Conservation (phyloP, 108 stramenopile species). For the Fragilariopsis cylindrus region DNA sequence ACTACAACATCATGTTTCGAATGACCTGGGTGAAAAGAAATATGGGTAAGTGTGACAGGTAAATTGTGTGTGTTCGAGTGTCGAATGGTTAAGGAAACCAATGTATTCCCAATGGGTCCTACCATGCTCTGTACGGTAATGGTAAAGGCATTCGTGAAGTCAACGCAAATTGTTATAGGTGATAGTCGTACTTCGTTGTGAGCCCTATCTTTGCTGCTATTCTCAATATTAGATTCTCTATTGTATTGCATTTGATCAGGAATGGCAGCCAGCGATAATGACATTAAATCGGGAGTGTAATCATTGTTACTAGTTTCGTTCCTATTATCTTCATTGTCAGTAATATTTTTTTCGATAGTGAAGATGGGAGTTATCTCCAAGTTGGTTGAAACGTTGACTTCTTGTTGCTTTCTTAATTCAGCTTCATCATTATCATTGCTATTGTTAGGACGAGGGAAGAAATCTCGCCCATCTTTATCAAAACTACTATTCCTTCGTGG, state of each 20-base stretch:
- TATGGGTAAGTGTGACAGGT: slow-evolving; percentile 67
- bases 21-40: slow-evolving; percentile 85
- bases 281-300: slow-evolving; percentile 12
- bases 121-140: slow-evolving; percentile 39
- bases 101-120: slow-evolving; percentile 57
- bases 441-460: background rate
- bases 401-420: background rate
- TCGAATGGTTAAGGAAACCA: slow-evolving; percentile 68
- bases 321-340: slow-evolving; percentile 3
- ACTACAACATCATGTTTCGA: slow-evolving; percentile 31
- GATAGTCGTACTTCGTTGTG: slow-evolving; percentile 21
- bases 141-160: slow-evolving; percentile 45
- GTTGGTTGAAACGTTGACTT: slow-evolving; percentile 1
- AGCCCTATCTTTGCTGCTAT: background rate
- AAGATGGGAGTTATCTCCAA: slow-evolving; percentile 34
- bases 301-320: too few relatives aligned
- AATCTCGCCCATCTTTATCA: background rate
- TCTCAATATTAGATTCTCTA: slow-evolving; percentile 14
- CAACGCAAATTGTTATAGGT: slow-evolving; percentile 23
- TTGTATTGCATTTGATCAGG: slow-evolving; percentile 33
- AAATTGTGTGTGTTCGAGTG: slow-evolving; percentile 73
- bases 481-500: background rate
- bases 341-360: slow-evolving; percentile 16
- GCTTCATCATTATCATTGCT: slow-evolving; percentile 1
- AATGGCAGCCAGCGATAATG: slow-evolving; percentile 33